Percentiles rank a stretch among this genome's conserved stretches.
Evolutionary conservation across 495 filamentous ascomycete genomes (phyloP).

Genomic region (Daldinia childiae): DNA sequence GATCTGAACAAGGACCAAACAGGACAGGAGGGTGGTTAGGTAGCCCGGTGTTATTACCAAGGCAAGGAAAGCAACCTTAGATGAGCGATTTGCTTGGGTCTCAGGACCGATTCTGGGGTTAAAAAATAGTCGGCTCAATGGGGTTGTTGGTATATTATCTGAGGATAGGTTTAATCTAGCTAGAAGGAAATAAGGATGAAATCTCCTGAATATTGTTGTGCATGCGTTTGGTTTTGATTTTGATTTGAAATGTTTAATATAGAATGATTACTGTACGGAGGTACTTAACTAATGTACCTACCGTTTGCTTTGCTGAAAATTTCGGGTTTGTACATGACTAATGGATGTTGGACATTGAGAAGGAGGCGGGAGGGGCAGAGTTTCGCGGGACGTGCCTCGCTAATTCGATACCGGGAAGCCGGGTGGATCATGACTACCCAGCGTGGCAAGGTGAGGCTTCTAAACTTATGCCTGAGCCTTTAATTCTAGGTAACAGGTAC

Average conservation of each 20-base stretch:
- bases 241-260: too few species aligned
- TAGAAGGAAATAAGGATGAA: constrained; percentile 35
- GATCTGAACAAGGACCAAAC: constrained; percentile 30
- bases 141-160: constrained; percentile 18
- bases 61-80: constrained; percentile 32
- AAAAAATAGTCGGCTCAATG: constrained; percentile 22
- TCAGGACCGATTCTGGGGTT: constrained; percentile 28
- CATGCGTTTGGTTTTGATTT: not conserved
- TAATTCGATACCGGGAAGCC: not conserved
- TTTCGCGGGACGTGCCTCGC: not conserved
- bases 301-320: not conserved
- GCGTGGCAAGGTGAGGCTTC: constrained; percentile 23
- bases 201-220: not conserved
- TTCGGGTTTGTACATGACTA: constrained; percentile 1
- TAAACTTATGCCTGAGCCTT: constrained; percentile 16
- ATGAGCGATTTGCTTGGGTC: constrained; percentile 34
- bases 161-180: constrained; percentile 34
- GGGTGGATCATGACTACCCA: constrained; percentile 3
- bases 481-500: not conserved
- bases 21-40: constrained; percentile 31
- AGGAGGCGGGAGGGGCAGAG: constrained; percentile 3
- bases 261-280: too few species aligned
- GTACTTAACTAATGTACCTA: too few species aligned
- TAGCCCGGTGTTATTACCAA: constrained; percentile 28
- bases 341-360: not conserved